Base-by-base conservation (phyloP, 2,329 filamentous ascomycete genomes). In the Fusarium metavorans region DNA sequence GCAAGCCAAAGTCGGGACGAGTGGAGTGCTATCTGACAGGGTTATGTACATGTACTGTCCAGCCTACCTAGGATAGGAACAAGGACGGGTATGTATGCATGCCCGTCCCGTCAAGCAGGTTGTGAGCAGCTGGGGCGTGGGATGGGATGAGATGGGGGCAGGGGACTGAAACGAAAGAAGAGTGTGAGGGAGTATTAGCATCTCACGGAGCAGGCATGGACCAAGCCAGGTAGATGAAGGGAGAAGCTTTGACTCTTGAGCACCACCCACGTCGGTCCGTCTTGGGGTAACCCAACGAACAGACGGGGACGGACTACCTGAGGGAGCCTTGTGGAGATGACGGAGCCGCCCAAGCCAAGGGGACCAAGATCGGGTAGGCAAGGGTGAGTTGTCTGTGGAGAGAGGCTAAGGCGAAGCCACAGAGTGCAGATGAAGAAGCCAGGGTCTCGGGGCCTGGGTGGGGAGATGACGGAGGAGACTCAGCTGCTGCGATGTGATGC, bases 371-470 rank as follows among this genome's bases (percentile, higher is more conserved):
- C 71, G 62, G 65, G 67, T 43, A 68, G 63, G 64, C 64, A 68
- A 67, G 65, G 58, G 30, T 76, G 67, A 68, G 37, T 69, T 69
- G 75, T 63, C 48, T 73, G 68, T 70, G 71, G 66, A 67, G 72
- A 74, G 59, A 67, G 50, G 66, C 66, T 66, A 68, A 75, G 63
- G 43, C 64, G 45, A 68, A 64, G 73, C 70, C 43, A 62, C 60
- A 54, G 68, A 77, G 64, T 71, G 73, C 63, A 62, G 72, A 75
- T 59, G 66, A 73, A 75, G 63, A 70, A 74, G 68, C 65, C 50
- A 76, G 70, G 66, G 54, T 72, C 59, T 50, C 67, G 57, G 30
- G 67, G 65, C 59, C 54, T 68, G 60, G 66, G 66, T 64, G 68
- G 50, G 67, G 69, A 76, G 68, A 70, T 70, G 70, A 66, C 71